phyloP scores from a whole-genome alignment of 2,329 filamentous ascomycete species.

The Calonectria hawksworthii region DNA sequence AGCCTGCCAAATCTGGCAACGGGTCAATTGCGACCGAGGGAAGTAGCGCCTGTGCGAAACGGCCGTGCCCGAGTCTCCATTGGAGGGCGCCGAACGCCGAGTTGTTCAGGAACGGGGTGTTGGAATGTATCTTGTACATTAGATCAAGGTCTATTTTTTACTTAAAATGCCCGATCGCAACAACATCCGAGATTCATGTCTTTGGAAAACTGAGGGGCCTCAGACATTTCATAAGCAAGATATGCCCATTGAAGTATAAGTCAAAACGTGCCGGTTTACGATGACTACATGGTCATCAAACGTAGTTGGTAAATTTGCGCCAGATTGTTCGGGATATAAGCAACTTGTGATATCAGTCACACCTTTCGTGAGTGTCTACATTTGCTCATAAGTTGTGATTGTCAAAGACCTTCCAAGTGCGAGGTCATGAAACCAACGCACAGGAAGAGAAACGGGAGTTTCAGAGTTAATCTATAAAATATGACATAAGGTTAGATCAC shows the following conservation, averaged over 20 bases:
- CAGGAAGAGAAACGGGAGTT: neutral
- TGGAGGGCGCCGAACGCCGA: neutral
- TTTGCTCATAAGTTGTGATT: neutral
- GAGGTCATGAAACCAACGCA: neutral
- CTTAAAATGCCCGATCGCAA: neutral
- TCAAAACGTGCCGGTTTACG: neutral
- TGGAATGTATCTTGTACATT: neutral
- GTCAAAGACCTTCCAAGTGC: neutral
- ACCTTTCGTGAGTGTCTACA: neutral
- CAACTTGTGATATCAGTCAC: neutral
- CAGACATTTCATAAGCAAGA: neutral
- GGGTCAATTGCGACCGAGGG: slow-evolving; percentile 12
- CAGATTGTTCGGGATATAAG: neutral
- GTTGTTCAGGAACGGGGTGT: no score
- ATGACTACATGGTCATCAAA: neutral
- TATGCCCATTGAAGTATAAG: neutral
- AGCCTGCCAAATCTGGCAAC: neutral
- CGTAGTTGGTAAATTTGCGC: neutral
- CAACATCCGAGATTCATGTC: neutral
- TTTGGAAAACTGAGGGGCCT: neutral
- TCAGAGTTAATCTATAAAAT: neutral
- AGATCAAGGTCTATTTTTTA: neutral
- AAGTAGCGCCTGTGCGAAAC: neutral
- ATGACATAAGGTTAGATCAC: neutral
- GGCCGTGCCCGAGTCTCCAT: neutral